phyloP scores from a whole-genome alignment of 148 eudicot species.

The Arctostaphylos glauca region DNA sequence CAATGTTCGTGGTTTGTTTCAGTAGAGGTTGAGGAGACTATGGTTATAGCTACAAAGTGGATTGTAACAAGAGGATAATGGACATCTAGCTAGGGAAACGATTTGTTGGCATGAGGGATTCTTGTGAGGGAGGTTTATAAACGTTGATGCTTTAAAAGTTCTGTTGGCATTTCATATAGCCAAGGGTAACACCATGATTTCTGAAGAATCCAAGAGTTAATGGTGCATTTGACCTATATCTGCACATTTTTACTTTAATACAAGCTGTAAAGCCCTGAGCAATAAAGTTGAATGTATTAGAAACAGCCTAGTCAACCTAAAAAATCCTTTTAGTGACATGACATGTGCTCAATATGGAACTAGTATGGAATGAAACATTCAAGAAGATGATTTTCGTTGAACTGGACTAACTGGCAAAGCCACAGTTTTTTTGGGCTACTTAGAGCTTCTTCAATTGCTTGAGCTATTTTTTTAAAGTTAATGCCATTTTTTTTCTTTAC shows the following conservation, averaged over 20 bases:
- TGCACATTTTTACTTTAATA: no score
- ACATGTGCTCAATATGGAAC: no score
- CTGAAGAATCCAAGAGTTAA: neutral
- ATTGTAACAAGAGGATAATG: no score
- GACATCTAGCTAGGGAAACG: no score
- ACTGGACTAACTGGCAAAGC: neutral
- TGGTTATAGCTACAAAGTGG: neutral
- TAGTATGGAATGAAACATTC: neutral
- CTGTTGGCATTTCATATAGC: neutral
- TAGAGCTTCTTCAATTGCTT: neutral
- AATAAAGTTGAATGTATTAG: no score
- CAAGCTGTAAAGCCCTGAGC: no score
- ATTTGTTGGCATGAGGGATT: neutral
- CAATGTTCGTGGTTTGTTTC: neutral
- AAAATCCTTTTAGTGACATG: neutral
- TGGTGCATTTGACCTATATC: neutral
- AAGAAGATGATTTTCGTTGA: neutral
- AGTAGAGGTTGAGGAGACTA: neutral
- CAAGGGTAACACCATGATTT: neutral
- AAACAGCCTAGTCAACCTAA: no score
- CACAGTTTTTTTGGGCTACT: neutral
- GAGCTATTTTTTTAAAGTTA: neutral
- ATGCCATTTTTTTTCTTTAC: no score
- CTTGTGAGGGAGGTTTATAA: neutral
- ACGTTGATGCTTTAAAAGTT: neutral